Percentiles rank a stretch among this genome's conserved stretches.
Conservation (phyloP, 345 rosid species). For the Mercurialis annua region DNA sequence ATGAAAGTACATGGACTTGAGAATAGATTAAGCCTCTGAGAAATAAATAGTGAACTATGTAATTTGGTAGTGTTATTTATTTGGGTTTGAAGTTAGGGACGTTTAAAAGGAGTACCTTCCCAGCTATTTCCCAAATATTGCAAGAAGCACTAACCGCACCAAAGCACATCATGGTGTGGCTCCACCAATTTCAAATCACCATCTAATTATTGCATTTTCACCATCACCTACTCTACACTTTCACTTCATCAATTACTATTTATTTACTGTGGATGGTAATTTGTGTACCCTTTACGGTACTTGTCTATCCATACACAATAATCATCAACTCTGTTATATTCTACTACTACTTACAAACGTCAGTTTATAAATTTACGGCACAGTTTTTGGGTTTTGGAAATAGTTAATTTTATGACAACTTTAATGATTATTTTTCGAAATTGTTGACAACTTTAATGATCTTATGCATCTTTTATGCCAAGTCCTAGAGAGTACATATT, state of each 20-base stretch:
- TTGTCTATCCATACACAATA: too few relatives aligned
- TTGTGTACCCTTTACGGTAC: not conserved
- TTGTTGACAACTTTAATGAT: too few relatives aligned
- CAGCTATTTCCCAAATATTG: not conserved
- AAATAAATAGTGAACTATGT: not conserved
- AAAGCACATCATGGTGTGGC: not conserved
- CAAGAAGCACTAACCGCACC: not conserved
- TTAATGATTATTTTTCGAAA: too few relatives aligned
- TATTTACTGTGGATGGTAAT: not conserved
- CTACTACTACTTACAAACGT: too few relatives aligned
- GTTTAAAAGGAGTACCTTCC: not conserved
- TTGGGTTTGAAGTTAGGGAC: slow-evolving; percentile 1
- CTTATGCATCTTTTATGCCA: too few relatives aligned
- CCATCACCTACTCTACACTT: not conserved
- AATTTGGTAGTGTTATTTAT: not conserved
- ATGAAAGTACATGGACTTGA: too few relatives aligned
- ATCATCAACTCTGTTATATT: too few relatives aligned
- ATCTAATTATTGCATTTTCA: not conserved
- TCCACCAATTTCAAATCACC: not conserved
- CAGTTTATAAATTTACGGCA: too few relatives aligned
- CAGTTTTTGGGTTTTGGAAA: too few relatives aligned
- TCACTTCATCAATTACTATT: not conserved
- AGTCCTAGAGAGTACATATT: too few relatives aligned
- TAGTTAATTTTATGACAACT: too few relatives aligned
- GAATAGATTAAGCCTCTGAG: too few relatives aligned